phyloP scores from a whole-genome alignment of 768 basidiomycete species.

The Termitomyces titanicus region DNA sequence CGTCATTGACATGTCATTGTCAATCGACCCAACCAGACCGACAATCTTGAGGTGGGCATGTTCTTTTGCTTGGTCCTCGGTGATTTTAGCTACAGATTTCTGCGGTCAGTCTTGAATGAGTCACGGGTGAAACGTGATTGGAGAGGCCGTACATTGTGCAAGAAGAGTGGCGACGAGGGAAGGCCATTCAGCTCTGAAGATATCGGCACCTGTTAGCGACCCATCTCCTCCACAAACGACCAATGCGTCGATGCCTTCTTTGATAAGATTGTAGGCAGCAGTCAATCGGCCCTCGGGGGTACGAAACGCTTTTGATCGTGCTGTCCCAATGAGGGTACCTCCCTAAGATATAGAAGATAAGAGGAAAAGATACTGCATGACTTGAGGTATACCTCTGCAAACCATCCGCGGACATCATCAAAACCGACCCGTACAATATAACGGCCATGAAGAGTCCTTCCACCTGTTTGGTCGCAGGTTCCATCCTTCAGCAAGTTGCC shows the following conservation, averaged over 20 bases:
- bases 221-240: slow-evolving; percentile 98
- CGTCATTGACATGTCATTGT: slow-evolving; percentile 99
- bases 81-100: slow-evolving; percentile 57
- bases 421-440: slow-evolving; percentile 96
- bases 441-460: slow-evolving; percentile 77
- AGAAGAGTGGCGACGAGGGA: slow-evolving; percentile 66
- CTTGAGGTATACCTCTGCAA: slow-evolving; percentile 61
- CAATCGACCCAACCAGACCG: slow-evolving; percentile 98
- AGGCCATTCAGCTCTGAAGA: slow-evolving; percentile 94
- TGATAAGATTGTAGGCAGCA: slow-evolving; percentile 89
- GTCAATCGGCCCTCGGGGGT: slow-evolving; percentile 81
- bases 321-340: slow-evolving; percentile 95
- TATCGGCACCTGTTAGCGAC: slow-evolving; percentile 92
- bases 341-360: slow-evolving; percentile 44
- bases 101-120: not conserved
- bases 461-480: slow-evolving; percentile 67
- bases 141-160: slow-evolving; percentile 44
- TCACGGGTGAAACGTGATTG: not conserved
- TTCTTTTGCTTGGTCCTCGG: slow-evolving; percentile 60
- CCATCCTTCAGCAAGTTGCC: slow-evolving; percentile 76
- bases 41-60: slow-evolving; percentile 91
- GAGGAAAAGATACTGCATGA: not conserved
- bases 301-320: slow-evolving; percentile 80
- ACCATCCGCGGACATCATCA: slow-evolving; percentile 97
- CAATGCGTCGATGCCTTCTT: slow-evolving; percentile 95